These are phyloP conservation scores for Leucocoprinus birnbaumii DNA, from an alignment of 768 basidiomycete genomes.

Conservation along the genomic window DNA sequence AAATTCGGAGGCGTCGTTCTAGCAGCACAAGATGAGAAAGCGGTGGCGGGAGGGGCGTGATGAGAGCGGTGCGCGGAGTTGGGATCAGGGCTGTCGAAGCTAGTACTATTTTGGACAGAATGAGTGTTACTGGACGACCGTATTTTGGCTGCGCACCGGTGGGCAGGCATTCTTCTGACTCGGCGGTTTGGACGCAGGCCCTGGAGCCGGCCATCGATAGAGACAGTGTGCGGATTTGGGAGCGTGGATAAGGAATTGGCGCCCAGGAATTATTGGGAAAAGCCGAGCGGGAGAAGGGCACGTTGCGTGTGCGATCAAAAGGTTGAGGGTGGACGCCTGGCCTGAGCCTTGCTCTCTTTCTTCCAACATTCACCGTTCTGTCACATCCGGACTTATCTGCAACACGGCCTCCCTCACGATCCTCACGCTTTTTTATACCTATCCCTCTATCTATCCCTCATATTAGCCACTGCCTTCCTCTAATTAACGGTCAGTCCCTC, in stretches of 20 bases:
- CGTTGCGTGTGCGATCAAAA: conserved; percentile 76
- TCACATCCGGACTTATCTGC: conserved; percentile 20
- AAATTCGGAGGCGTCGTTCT: neutral
- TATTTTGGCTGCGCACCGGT: neutral
- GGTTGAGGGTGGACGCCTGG: conserved; percentile 51
- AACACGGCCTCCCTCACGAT: conserved; percentile 46
- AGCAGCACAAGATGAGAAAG: neutral
- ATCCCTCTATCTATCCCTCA: conserved; percentile 28
- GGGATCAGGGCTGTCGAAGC: conserved; percentile 17
- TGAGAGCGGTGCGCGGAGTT: conserved; percentile 25
- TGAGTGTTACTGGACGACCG: neutral
- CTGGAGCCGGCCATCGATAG: conserved; percentile 10
- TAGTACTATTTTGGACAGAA: conserved; percentile 6
- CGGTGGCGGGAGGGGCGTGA: neutral
- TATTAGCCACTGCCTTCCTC: conserved; percentile 20
- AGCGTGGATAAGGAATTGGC: conserved; percentile 7
- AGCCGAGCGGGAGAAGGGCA: conserved; percentile 53
- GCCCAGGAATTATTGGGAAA: conserved; percentile 36
- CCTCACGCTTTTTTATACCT: conserved; percentile 41
- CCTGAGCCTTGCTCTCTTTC: conserved; percentile 56
- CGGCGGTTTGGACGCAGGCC: neutral
- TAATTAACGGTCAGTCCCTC: conserved; percentile 41
- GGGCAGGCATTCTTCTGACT: neutral
- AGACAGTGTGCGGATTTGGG: conserved; percentile 2
- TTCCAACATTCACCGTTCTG: conserved; percentile 38